Conservation (phyloP, 2,329 filamentous ascomycete species). For the Ramichloridium luteum region DNA sequence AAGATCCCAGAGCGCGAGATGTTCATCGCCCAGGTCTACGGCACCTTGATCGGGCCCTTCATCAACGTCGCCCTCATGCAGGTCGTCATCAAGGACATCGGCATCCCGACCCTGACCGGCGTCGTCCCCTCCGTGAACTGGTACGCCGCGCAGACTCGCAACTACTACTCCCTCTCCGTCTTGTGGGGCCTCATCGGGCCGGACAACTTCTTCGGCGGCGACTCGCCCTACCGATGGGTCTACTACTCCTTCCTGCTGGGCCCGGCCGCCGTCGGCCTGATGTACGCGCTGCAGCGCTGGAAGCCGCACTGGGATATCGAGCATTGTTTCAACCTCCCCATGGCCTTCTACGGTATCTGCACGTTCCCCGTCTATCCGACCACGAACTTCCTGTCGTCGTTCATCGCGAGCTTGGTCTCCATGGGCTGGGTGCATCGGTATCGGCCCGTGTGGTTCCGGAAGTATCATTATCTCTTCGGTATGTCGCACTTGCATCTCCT, state of each 20-base stretch:
- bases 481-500: no score
- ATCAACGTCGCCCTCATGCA: constrained; percentile 24
- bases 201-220: constrained; percentile 8
- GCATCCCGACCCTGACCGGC: constrained; percentile 23
- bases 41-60: constrained; percentile 18
- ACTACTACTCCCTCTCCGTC: constrained; percentile 18
- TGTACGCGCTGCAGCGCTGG: constrained; percentile 8
- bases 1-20: constrained; percentile 28
- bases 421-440: constrained; percentile 11
- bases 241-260: constrained; percentile 11
- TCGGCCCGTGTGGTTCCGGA: constrained; percentile 9
- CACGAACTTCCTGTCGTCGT: constrained; percentile 7
- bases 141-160: constrained; percentile 6
- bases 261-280: constrained; percentile 6
- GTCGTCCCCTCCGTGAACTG: constrained; percentile 6
- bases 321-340: constrained; percentile 6
- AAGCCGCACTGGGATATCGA: constrained; percentile 9
- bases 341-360: constrained; percentile 8
- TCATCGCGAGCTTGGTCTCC: constrained; percentile 6
- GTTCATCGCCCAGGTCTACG: constrained; percentile 26
- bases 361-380: constrained; percentile 7
- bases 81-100: constrained; percentile 25
- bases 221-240: constrained; percentile 7
- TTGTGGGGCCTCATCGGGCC: constrained; percentile 28
- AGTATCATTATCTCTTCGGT: constrained; percentile 10